Conservation (phyloP, 2,329 filamentous ascomycete genomes). For the Lasiodiplodia sp. region DNA sequence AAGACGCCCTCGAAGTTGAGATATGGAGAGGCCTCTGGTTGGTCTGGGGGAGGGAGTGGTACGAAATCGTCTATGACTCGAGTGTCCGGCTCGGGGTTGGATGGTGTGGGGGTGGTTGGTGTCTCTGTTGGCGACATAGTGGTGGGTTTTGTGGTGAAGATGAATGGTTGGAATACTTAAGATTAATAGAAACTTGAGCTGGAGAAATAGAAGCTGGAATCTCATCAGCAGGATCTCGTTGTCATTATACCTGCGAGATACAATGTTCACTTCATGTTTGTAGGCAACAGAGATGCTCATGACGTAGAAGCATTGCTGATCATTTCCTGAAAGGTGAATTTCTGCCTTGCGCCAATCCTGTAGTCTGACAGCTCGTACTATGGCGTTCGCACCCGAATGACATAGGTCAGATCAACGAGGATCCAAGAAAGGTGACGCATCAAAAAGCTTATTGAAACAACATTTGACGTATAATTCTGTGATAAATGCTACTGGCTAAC, state of each 20-base stretch:
- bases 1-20: not conserved
- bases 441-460: too few relatives aligned
- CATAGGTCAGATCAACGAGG: too few relatives aligned
- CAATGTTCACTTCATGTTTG: not conserved
- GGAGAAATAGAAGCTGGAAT: too few relatives aligned
- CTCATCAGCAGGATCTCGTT: not conserved
- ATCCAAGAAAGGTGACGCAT: too few relatives aligned
- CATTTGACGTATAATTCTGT: too few relatives aligned
- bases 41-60: not conserved
- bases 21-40: not conserved
- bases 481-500: too few relatives aligned
- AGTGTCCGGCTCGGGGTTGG: not conserved
- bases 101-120: not conserved
- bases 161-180: not conserved
- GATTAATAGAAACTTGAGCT: too few relatives aligned
- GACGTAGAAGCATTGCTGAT: slow-evolving; percentile 7
- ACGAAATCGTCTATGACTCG: not conserved
- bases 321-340: not conserved
- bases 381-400: too few relatives aligned
- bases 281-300: not conserved
- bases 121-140: not conserved
- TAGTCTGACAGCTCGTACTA: too few relatives aligned
- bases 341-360: not conserved
- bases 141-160: not conserved
- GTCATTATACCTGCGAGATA: not conserved